Evolutionary conservation across 495 filamentous ascomycete genomes (phyloP).

Genomic region (Pseudomonodictys pantanalensis): DNA sequence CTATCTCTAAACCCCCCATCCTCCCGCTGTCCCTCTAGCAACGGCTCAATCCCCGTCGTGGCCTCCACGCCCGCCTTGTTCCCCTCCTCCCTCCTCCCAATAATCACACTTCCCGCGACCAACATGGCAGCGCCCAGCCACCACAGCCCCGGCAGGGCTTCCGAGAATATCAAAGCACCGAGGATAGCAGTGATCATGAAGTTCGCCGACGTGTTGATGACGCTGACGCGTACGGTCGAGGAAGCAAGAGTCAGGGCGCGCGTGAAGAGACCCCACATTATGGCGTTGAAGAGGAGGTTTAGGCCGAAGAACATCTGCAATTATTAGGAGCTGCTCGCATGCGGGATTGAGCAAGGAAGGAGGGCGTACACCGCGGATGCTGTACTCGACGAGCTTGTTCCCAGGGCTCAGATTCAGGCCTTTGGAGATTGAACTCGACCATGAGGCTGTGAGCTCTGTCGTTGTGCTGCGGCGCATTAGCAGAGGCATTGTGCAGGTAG

Average conservation of each 20-base stretch:
- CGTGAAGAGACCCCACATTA: constrained; percentile 92
- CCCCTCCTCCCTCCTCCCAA: constrained; percentile 73
- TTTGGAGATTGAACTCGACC: constrained; percentile 62
- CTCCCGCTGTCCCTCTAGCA: constrained; percentile 11
- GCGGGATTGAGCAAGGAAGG: constrained; percentile 3
- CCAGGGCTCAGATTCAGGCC: constrained; percentile 55
- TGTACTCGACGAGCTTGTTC: constrained; percentile 58
- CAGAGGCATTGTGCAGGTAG: constrained; percentile 9
- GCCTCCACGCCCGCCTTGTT: constrained; percentile 24
- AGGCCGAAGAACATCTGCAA: constrained; percentile 77
- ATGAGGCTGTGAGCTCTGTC: constrained; percentile 70
- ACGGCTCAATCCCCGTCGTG: constrained; percentile 18
- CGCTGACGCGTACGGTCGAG: constrained; percentile 84
- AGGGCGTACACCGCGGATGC: constrained; percentile 65
- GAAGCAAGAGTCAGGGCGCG: constrained; percentile 77
- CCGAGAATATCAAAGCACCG: constrained; percentile 69
- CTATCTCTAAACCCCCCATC: constrained; percentile 12
- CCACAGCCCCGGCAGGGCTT: constrained; percentile 74
- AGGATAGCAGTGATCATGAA: constrained; percentile 89
- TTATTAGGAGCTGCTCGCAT: constrained; percentile 2
- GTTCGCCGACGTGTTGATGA: constrained; percentile 91
- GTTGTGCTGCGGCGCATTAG: constrained; percentile 61
- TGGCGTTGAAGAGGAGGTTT: constrained; percentile 83
- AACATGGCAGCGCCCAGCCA: constrained; percentile 82
- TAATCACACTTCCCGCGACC: constrained; percentile 85